A percentile compares a stretch with the other conserved stretches of the same genome.
These are phyloP conservation scores for Begonia loranthoides DNA, from an alignment of 306 rosid genomes.

Conservation along the genomic window DNA sequence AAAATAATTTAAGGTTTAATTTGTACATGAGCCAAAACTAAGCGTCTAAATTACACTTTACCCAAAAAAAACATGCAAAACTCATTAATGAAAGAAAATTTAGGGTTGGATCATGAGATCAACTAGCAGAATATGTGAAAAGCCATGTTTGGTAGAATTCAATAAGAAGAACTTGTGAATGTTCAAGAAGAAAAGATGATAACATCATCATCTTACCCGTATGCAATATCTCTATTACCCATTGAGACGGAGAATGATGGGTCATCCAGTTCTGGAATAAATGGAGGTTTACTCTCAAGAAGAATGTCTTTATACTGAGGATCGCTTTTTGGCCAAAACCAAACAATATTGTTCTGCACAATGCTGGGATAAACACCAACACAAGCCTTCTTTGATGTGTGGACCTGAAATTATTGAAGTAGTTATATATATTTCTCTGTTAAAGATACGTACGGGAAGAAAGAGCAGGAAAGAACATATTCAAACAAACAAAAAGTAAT, in stretches of 20 bases:
- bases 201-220: conserved; percentile 34
- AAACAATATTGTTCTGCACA: conserved; percentile 59
- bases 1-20: no score
- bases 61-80: no score
- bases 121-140: no score
- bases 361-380: conserved; percentile 63
- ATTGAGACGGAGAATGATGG: conserved; percentile 42
- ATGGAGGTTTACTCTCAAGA: conserved; percentile 42
- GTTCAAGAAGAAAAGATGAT: background rate
- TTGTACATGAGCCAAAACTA: no score
- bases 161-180: background rate
- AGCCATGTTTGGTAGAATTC: no score
- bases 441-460: conserved; percentile 4
- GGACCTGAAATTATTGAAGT: conserved; percentile 35
- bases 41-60: no score
- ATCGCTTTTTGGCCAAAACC: conserved; percentile 89
- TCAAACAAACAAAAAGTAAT: no score
- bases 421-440: no score
- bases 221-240: conserved; percentile 65
- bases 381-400: conserved; percentile 63
- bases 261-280: conserved; percentile 58
- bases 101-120: no score
- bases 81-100: no score
- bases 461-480: background rate
- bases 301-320: conserved; percentile 69